These are phyloP conservation scores for Solanum pimpinellifolium DNA, from an alignment of 257 asterid genomes.

Conservation along the genomic window DNA sequence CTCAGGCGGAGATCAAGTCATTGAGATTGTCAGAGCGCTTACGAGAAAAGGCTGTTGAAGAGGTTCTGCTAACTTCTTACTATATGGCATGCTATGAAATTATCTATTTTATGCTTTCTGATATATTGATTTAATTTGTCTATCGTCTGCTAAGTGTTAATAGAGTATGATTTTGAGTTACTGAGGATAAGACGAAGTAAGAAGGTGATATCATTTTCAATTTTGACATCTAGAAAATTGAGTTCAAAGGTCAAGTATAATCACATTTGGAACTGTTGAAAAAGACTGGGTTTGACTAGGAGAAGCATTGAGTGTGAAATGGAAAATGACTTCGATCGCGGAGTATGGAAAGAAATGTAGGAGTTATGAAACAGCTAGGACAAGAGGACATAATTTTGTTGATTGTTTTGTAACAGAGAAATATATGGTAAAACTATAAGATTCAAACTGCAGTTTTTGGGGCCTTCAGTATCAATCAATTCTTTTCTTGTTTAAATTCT, in stretches of 20 bases:
- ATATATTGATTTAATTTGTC: background rate
- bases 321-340: background rate
- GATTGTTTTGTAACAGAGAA: background rate
- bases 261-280: background rate
- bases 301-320: background rate
- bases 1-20: slow-evolving; percentile 76
- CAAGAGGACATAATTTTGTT: background rate
- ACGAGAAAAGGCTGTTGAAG: slow-evolving; percentile 90
- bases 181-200: background rate
- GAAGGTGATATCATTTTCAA: background rate
- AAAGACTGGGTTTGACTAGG: background rate
- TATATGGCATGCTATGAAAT: background rate
- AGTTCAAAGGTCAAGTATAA: background rate
- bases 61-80: slow-evolving; percentile 31
- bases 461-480: background rate
- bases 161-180: background rate
- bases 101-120: background rate
- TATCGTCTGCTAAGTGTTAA: background rate
- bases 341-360: background rate
- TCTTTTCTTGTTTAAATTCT: background rate
- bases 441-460: background rate
- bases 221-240: background rate
- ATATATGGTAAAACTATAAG: background rate
- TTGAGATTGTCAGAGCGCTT: slow-evolving; percentile 69
- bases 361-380: background rate